Conservation (phyloP, 805 yeast genomes). For the Danielia reshetovae region DNA sequence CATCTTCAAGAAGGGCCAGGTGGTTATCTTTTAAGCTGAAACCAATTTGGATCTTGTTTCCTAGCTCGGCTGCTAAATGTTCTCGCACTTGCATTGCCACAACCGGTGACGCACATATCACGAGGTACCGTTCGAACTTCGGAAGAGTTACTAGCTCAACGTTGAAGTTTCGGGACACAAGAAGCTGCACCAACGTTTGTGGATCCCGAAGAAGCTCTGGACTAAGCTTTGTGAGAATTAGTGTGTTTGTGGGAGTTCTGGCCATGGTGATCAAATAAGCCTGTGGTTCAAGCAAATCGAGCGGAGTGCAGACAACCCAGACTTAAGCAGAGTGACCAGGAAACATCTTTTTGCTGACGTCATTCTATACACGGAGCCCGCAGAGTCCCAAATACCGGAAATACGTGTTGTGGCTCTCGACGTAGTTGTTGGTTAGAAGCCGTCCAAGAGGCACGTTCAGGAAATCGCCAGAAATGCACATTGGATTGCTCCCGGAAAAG, state of each 20-base stretch:
- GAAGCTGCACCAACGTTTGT: conserved; percentile 19
- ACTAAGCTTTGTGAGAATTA: conserved; percentile 30
- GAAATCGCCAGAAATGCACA: conserved; percentile 31
- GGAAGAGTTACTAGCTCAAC: conserved; percentile 33
- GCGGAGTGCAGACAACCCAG: too few species aligned
- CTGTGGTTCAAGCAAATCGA: too few species aligned
- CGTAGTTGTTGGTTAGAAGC: conserved; percentile 15
- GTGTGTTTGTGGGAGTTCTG: conserved; percentile 25
- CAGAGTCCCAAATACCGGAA: conserved; percentile 36
- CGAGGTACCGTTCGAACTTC: conserved; percentile 30
- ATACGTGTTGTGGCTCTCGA: conserved; percentile 34
- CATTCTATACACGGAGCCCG: conserved; percentile 17
- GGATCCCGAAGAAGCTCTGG: conserved; percentile 24
- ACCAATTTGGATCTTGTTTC: conserved; percentile 18
- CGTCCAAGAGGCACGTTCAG: conserved; percentile 5
- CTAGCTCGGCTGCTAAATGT: conserved; percentile 11
- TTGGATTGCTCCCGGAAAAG: conserved; percentile 19
- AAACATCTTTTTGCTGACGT: too few species aligned
- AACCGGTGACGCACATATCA: conserved; percentile 26
- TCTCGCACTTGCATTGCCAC: conserved; percentile 21
- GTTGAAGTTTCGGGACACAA: conserved; percentile 20
- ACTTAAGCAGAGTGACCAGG: too few species aligned
- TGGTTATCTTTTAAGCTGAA: conserved; percentile 35
- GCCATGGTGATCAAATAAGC: too few species aligned
- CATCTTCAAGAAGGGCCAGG: conserved; percentile 10